These are phyloP conservation scores for Prunus kanzakura DNA, from an alignment of 306 rosid species.

Conservation along the genomic window DNA sequence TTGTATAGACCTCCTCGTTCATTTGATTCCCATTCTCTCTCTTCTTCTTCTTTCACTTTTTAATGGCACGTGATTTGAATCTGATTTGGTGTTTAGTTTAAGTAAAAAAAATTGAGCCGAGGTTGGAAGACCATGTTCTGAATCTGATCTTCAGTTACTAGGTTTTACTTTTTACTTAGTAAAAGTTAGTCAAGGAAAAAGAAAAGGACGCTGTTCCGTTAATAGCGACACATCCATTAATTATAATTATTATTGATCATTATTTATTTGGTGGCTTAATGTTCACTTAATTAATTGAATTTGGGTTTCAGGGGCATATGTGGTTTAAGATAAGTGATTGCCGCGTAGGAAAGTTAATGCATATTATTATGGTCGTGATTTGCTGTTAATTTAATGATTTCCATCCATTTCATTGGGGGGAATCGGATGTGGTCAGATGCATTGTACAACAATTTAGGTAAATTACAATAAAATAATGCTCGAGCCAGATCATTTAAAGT, in stretches of 20 bases:
- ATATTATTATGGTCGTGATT: not conserved
- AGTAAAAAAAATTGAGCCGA: no score
- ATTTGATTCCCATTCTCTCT: not conserved
- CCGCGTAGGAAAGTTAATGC: not conserved
- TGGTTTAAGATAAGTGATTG: not conserved
- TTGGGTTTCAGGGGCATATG: not conserved
- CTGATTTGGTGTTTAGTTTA: not conserved
- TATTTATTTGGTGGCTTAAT: not conserved
- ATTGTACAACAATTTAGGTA: not conserved
- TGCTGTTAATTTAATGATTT: not conserved
- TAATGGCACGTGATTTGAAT: not conserved
- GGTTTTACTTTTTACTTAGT: not conserved
- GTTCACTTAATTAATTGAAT: conserved; percentile 12
- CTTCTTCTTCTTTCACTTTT: not conserved
- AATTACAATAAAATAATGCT: not conserved
- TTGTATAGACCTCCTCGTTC: not conserved
- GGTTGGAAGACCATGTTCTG: no score
- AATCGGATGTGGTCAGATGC: not conserved
- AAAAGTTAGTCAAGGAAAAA: not conserved
- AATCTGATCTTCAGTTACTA: no score
- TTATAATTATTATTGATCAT: not conserved
- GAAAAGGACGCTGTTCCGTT: not conserved
- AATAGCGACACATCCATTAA: not conserved
- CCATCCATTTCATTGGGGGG: not conserved
- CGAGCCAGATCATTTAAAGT: not conserved